Evolutionary conservation across 1,139 yeast genomes (phyloP), one percentile per base, ranked within the genome.

Genomic region (Debaryomycetaceae sp.): DNA sequence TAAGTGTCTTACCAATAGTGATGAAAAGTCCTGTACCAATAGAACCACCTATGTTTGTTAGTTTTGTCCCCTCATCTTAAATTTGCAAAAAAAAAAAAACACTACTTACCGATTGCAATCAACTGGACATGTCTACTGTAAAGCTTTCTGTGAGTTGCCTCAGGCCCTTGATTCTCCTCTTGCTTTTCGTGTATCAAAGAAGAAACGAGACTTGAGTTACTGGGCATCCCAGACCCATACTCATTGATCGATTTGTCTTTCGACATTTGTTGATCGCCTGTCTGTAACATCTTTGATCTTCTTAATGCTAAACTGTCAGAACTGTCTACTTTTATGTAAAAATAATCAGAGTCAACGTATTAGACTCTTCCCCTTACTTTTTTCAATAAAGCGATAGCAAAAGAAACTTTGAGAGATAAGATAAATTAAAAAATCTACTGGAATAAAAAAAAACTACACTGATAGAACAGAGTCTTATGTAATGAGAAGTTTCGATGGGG

Each of bases 1-100:
- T 59, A 40, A 75, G 64, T 7, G 71, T 71, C 16, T 65, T 51
- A 30, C 79, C 78, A 30, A 74, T 69, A 33, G 77, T 71, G 31
- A 75, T 76, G 61, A 63, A 63, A 31, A 63, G 51, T n/a, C 61
- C 67, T 2, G 67, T 61, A 34, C 69, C 70, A 39, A 63, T 63
- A 39, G 66, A 58, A 19, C 69, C 70, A n/a, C 47, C 47, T 35
- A 35, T 24, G 4, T 34, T 13, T 15, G 36, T 34, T 34, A 34
- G 36, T 34, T 15, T 22, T n/a, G n/a, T n/a, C n/a, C n/a, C n/a
- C n/a, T n/a, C n/a, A n/a, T n/a, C n/a, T n/a, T 18, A 2, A 9
- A 17, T 3, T 33, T 5, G 17, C 13, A 6, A n/a, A 9, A 6
- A n/a, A 16, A 11, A n/a, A 6, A 17, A 26, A 31, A 6, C 17